Evolutionary conservation across 2,329 filamentous ascomycete species (phyloP), one percentile per base, ranked within the genome.

Genomic region (Metarhizium robertsii): DNA sequence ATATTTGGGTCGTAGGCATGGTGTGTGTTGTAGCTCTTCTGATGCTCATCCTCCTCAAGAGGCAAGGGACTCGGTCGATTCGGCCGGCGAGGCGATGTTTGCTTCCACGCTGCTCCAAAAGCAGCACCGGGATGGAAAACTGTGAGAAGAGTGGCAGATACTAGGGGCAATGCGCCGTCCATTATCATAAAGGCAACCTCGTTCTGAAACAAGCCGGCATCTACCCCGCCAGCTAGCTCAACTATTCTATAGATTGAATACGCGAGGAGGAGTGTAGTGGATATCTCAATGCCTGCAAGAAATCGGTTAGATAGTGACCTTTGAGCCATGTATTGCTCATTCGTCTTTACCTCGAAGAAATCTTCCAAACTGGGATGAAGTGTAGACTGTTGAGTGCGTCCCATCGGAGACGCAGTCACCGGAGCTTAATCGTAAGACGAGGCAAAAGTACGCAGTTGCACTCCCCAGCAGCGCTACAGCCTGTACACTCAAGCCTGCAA

Each of bases 401-500:
- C 66, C 62, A 57, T 79, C 73, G 8, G 75, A 65, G 14, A 64
- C 60, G 34, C 71, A 67, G 38, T 66, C 67, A 16, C 70, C 69
- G 14, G 67, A 71, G 50, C 67, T 67, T 7, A 78, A 59, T 40
- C 66, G 66, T 38, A 73, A 61, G 14, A 69, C 69, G 46, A 79
- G 76, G 59, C 66, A 75, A 51, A 69, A 68, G 55, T 70, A 73
- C 54, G 67, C 65, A 20, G 61, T 64, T 18, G 73, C 65, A 55
- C 75, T 76, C 11, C 70, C 60, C 32, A 72, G 50, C 10, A 80
- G 64, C 4, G 72, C 68, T 5, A 66, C 55, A 2, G 73, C 62
- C 57, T 79, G 77, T 20, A 80, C 63, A 2, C 65, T 72, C 13
- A 80, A 60, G 7, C 77, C 78, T 2, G 66, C 71, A 6, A 75